Percentiles rank a stretch among this genome's conserved stretches.
Conservation (phyloP, 176 grass and related monocot species). For the Ananas comosus region DNA sequence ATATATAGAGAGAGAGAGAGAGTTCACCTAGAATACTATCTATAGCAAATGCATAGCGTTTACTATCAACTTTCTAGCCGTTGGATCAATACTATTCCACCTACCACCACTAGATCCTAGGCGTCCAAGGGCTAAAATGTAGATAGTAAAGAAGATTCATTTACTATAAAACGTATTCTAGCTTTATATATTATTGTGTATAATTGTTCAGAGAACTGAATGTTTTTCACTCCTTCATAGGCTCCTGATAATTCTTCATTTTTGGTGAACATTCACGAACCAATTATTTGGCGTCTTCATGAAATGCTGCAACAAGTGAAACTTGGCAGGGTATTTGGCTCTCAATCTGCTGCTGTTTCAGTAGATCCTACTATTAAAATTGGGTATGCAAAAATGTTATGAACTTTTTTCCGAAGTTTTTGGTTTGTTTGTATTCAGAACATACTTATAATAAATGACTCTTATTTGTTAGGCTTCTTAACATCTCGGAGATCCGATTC, state of each 20-base stretch:
- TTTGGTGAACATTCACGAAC: slow-evolving; percentile 90
- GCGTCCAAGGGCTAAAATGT: no score
- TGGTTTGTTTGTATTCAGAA: background rate
- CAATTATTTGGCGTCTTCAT: slow-evolving; percentile 88
- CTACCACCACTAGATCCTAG: no score
- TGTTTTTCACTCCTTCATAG: slow-evolving; percentile 30
- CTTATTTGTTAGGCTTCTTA: slow-evolving; percentile 51
- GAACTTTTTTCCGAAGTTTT: background rate
- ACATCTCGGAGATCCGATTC: slow-evolving; percentile 88
- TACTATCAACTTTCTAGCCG: no score
- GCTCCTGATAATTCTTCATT: slow-evolving; percentile 78
- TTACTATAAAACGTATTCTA: no score
- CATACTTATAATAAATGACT: slow-evolving; percentile 13
- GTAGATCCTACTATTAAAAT: slow-evolving; percentile 91
- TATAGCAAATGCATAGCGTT: no score
- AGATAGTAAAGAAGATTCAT: no score
- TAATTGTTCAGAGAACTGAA: background rate
- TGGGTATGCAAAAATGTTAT: slow-evolving; percentile 41
- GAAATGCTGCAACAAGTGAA: slow-evolving; percentile 92
- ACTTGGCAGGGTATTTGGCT: slow-evolving; percentile 51
- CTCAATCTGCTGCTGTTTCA: slow-evolving; percentile 73
- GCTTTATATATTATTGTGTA: background rate
- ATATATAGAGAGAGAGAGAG: no score
- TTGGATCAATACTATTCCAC: no score
- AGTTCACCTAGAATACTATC: no score